These are phyloP conservation scores for Colletotrichum somersetense DNA, from an alignment of 2,329 filamentous ascomycete species.

Conservation along the genomic window DNA sequence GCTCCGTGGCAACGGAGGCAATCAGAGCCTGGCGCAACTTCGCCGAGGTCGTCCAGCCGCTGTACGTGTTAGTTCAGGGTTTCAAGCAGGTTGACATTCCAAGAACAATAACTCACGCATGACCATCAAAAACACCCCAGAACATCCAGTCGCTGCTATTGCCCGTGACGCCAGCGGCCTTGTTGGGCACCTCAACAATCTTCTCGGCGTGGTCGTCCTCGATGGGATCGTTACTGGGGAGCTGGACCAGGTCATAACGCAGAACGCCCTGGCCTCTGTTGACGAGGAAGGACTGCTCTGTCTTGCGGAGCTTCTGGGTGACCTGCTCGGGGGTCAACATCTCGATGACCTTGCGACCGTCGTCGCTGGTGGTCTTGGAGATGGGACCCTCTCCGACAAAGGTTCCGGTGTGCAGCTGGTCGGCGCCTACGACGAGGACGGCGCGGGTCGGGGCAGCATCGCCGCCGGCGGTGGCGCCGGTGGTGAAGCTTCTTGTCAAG, in stretches of 20 bases:
- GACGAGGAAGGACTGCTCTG: conserved; percentile 92
- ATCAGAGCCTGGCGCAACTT: conserved; percentile 94
- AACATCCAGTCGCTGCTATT: conserved; percentile 96
- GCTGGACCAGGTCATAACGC: conserved; percentile 93
- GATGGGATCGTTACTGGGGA: conserved; percentile 96
- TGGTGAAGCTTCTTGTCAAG: conserved; percentile 58
- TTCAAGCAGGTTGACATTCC: background rate
- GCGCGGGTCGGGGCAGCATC: conserved; percentile 67
- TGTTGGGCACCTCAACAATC: conserved; percentile 88
- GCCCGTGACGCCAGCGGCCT: conserved; percentile 56
- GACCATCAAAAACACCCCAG: conserved; percentile 98
- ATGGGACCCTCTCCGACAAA: conserved; percentile 88
- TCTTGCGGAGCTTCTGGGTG: conserved; percentile 86
- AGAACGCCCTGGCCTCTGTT: conserved; percentile 91
- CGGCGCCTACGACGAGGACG: conserved; percentile 89
- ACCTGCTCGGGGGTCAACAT: conserved; percentile 98
- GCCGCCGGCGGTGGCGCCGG: conserved; percentile 49
- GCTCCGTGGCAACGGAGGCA: conserved; percentile 89
- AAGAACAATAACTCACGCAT: conserved; percentile 73
- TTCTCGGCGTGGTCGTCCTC: conserved; percentile 99
- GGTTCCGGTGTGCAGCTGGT: conserved; percentile 89
- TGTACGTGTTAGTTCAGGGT: conserved; percentile 52
- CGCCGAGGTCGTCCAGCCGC: conserved; percentile 97
- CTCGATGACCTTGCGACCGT: conserved; percentile 87
- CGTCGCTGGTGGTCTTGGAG: conserved; percentile 87